These are phyloP conservation scores for Malus asiatica DNA, from an alignment of 306 rosid genomes.

Conservation along the genomic window DNA sequence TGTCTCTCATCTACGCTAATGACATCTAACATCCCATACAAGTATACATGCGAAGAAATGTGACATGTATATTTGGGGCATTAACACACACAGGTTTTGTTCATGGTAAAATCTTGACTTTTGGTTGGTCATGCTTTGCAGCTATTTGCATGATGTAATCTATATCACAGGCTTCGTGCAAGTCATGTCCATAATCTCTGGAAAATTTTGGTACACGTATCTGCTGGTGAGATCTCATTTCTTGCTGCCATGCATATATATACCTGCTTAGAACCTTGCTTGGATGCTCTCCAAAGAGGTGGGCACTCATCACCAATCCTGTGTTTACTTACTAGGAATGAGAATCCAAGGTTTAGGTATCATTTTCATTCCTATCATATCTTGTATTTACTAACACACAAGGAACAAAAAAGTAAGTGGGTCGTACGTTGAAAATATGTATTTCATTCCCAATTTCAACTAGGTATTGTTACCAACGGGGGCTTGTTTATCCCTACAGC, in stretches of 20 bases:
- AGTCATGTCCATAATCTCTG: slow-evolving; percentile 82
- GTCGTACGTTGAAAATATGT: neutral
- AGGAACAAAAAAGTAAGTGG: neutral
- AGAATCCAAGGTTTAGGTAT: neutral
- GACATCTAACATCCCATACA: neutral
- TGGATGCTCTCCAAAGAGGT: neutral
- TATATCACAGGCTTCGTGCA: slow-evolving; percentile 95
- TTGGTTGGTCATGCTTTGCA: slow-evolving; percentile 27
- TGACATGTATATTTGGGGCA: neutral
- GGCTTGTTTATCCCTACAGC: too few relatives aligned
- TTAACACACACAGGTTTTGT: neutral
- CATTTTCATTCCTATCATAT: neutral
- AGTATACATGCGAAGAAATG: neutral
- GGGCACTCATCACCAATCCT: neutral
- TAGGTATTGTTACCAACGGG: neutral
- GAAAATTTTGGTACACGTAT: slow-evolving; percentile 80
- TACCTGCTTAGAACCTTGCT: neutral
- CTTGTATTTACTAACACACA: neutral
- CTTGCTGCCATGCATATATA: neutral
- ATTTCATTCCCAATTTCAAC: neutral
- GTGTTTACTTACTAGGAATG: neutral
- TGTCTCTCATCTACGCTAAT: neutral
- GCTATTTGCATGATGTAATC: slow-evolving; percentile 81
- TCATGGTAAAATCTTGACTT: slow-evolving; percentile 4
- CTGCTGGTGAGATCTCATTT: slow-evolving; percentile 56